Percentiles rank a stretch among this genome's conserved stretches.
phyloP scores from a whole-genome alignment of 1,139 yeast species.

The Diutina catenulata region DNA sequence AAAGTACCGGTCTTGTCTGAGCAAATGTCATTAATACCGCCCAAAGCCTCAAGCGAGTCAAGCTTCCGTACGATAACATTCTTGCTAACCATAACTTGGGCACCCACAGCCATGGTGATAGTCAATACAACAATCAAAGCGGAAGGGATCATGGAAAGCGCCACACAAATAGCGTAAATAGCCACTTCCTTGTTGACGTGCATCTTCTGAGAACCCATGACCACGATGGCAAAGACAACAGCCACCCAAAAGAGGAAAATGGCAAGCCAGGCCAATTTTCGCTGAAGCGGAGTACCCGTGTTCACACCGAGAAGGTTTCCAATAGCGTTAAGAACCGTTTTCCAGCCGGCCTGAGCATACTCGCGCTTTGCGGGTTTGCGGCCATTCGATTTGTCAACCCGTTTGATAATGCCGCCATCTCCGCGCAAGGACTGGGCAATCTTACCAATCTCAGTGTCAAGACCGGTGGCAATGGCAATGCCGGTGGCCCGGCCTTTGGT shows the following conservation, averaged over 20 bases:
- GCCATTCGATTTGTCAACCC: conserved; percentile 18
- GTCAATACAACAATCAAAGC: conserved; percentile 72
- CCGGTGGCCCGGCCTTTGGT: conserved; percentile 72
- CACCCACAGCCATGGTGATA: conserved; percentile 80
- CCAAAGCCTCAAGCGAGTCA: conserved; percentile 70
- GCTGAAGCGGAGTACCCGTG: conserved; percentile 68
- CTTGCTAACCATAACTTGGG: conserved; percentile 62
- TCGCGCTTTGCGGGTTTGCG: conserved; percentile 8
- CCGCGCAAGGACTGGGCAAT: conserved; percentile 54
- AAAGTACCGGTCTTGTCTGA: conserved; percentile 79
- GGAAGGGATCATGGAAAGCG: conserved; percentile 76
- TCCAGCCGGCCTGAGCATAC: conserved; percentile 8
- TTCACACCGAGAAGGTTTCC: conserved; percentile 66
- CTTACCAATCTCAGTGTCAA: conserved; percentile 64
- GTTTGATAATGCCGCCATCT: conserved; percentile 15
- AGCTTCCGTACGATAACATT: conserved; percentile 68
- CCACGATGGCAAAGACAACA: conserved; percentile 65
- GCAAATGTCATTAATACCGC: conserved; percentile 72
- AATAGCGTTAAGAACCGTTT: conserved; percentile 7
- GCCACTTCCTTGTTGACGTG: conserved; percentile 61
- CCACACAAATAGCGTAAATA: conserved; percentile 74
- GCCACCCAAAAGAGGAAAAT: conserved; percentile 59
- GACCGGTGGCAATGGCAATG: conserved; percentile 54
- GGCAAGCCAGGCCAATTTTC: conserved; percentile 60
- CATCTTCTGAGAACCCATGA: conserved; percentile 69